Evolutionary conservation across 2,329 filamentous ascomycete genomes (phyloP).

Genomic region (Phoma sp.): DNA sequence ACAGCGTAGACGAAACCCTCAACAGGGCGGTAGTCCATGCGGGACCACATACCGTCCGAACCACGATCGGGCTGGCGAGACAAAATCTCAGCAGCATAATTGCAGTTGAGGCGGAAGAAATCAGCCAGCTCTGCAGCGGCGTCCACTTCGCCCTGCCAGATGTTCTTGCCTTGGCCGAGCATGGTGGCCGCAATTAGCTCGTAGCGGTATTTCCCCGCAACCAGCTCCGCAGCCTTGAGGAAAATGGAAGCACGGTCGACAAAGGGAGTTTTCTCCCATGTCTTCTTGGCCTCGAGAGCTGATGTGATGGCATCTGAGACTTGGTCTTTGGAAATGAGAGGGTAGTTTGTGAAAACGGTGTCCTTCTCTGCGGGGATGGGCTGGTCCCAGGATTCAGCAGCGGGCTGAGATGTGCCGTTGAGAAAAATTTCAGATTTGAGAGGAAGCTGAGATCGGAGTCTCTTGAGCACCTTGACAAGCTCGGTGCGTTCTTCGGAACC

Average conservation of each 20-base stretch:
- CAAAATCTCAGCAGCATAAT: constrained; percentile 90
- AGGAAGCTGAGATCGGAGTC: constrained; percentile 35
- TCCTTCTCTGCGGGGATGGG: constrained; percentile 60
- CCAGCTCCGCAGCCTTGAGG: constrained; percentile 90
- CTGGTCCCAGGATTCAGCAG: constrained; percentile 34
- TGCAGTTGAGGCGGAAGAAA: constrained; percentile 88
- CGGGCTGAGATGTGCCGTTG: constrained; percentile 35
- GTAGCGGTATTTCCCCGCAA: constrained; percentile 89
- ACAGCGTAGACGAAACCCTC: constrained; percentile 95
- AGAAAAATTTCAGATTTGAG: constrained; percentile 35
- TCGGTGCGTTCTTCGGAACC: constrained; percentile 35
- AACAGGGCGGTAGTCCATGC: constrained; percentile 83
- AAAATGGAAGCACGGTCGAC: constrained; percentile 90
- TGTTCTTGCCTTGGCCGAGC: constrained; percentile 95
- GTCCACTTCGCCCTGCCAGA: constrained; percentile 97
- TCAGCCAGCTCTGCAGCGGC: constrained; percentile 88
- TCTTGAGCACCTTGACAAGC: constrained; percentile 34
- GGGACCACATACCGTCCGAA: constrained; percentile 80
- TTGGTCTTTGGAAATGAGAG: constrained; percentile 76
- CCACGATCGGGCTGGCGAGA: constrained; percentile 83
- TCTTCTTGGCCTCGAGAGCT: constrained; percentile 79
- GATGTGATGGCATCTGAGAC: constrained; percentile 79
- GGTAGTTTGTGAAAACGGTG: constrained; percentile 77
- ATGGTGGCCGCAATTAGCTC: constrained; percentile 95
- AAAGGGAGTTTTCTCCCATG: constrained; percentile 86